Base-by-base conservation (phyloP, 148 eudicot species). In the Fagopyrum esculentum region DNA sequence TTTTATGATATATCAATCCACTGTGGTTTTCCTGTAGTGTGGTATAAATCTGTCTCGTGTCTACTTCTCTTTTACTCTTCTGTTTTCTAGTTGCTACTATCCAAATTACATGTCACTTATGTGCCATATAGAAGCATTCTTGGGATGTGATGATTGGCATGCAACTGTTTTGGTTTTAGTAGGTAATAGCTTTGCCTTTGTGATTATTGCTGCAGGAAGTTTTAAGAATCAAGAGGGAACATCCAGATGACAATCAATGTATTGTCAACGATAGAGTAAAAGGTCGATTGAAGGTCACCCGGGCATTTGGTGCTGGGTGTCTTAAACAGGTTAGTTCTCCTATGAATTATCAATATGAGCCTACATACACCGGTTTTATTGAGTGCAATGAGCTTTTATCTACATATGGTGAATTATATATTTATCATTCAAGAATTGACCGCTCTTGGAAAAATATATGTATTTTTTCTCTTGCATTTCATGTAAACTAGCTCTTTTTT, bases 291-390 rank as follows among this genome's bases (percentile, higher is more conserved):
- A 92, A 96, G 80, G 99, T 96, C 74, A 92, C 99, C 71, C 94
- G 99, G 71, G 99, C 99, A 55, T 96, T 96, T 86, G 99, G 99
- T 68, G 99, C 98, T 84, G 99, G 98, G 46, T 96, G 83, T 78
- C 96, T 96, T 59, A 96, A 96, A 82, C 97, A 89, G 94, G 99
- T 96, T 72, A 63, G 90, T 83, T 47, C 45, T 6, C 69, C 15
- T 17, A 61, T 61, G 16, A 6, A 48, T 9, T 48, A 4, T 10
- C 11, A 59, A 59, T 19, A 55, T 19, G 3, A 16, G 9, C 35
- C 43, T n/a, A 61, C 29, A 57, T 57, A n/a, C 0, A 0, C 63
- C 2, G 63, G 22, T 57, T 59, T 19, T 59, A 59, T 59, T 59
- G 35, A 59, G 64, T 19, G 12, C 8, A 30, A 22, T 59, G 8